phyloP scores from a whole-genome alignment of 768 basidiomycete species.

The Phaeotremella fagi region DNA sequence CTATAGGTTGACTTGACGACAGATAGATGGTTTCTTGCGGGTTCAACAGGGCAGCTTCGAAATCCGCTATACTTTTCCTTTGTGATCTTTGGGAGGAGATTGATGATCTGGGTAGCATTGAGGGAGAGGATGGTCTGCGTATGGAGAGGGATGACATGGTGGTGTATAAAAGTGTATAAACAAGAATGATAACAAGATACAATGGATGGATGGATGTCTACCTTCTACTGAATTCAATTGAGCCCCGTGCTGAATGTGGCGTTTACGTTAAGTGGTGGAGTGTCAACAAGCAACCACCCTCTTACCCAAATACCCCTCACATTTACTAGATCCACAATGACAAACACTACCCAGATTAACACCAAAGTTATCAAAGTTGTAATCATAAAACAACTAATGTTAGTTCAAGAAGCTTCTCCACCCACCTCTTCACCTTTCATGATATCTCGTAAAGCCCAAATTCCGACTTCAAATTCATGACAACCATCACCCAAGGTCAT shows the following conservation, averaged over 20 bases:
- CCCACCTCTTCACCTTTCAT: slow-evolving; percentile 46
- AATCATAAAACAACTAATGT: slow-evolving; percentile 47
- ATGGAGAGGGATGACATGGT: background rate
- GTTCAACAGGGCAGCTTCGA: slow-evolving; percentile 23
- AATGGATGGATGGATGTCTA: no score
- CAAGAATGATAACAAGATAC: background rate
- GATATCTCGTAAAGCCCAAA: slow-evolving; percentile 49
- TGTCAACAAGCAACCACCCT: slow-evolving; percentile 20
- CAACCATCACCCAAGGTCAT: slow-evolving; percentile 43
- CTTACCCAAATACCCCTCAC: slow-evolving; percentile 44
- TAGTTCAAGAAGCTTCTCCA: background rate
- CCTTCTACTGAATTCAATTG: no score
- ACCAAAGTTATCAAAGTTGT: slow-evolving; percentile 48
- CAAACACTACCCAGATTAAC: slow-evolving; percentile 42
- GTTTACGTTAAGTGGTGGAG: background rate
- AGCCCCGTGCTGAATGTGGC: no score
- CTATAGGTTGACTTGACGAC: slow-evolving; percentile 3
- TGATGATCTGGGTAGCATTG: slow-evolving; percentile 15
- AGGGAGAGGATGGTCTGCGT: background rate
- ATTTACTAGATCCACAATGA: slow-evolving; percentile 45
- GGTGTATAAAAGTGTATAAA: background rate
- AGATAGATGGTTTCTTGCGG: slow-evolving; percentile 14
- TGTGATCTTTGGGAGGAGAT: slow-evolving; percentile 18
- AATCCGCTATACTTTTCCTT: slow-evolving; percentile 10
- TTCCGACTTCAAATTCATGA: slow-evolving; percentile 50